Conservation (phyloP, 768 basidiomycete genomes). For the Coprinopsis strossmayeri region DNA sequence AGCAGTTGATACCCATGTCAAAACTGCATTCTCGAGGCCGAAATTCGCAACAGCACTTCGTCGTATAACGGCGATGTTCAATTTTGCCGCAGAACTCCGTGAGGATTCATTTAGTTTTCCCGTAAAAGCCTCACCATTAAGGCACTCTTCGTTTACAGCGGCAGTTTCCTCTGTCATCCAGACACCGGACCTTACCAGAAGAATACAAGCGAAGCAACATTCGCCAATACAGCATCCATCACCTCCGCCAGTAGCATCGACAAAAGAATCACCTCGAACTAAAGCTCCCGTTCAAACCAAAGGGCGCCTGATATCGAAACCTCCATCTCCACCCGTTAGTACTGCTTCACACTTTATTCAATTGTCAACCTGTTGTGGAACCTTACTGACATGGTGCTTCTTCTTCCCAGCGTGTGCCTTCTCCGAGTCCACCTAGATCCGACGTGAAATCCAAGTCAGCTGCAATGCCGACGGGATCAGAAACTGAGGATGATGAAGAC, state of each 20-base stretch:
- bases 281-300: slow-evolving; percentile 1
- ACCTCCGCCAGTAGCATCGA: slow-evolving; percentile 1
- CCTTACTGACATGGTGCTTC: background rate
- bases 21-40: slow-evolving; percentile 63
- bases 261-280: slow-evolving; percentile 5
- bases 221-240: slow-evolving; percentile 11
- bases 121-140: slow-evolving; percentile 9
- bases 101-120: slow-evolving; percentile 22
- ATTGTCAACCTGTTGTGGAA: background rate
- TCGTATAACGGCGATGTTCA: slow-evolving; percentile 68
- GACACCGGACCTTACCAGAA: slow-evolving; percentile 36
- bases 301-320: background rate
- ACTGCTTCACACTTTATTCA: background rate
- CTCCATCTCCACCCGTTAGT: background rate
- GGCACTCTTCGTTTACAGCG: slow-evolving; percentile 35
- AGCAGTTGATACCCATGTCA: slow-evolving; percentile 63
- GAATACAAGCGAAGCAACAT: slow-evolving; percentile 14
- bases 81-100: slow-evolving; percentile 63
- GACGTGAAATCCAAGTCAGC: slow-evolving; percentile 41
- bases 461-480: slow-evolving; percentile 10
- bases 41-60: slow-evolving; percentile 59
- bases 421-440: slow-evolving; percentile 41
- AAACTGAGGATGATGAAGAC: slow-evolving; percentile 10
- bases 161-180: slow-evolving; percentile 40
- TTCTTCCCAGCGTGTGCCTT: background rate